These are phyloP conservation scores for Pythium chondricola DNA, from an alignment of 352 stramenopile species.

Conservation along the genomic window DNA sequence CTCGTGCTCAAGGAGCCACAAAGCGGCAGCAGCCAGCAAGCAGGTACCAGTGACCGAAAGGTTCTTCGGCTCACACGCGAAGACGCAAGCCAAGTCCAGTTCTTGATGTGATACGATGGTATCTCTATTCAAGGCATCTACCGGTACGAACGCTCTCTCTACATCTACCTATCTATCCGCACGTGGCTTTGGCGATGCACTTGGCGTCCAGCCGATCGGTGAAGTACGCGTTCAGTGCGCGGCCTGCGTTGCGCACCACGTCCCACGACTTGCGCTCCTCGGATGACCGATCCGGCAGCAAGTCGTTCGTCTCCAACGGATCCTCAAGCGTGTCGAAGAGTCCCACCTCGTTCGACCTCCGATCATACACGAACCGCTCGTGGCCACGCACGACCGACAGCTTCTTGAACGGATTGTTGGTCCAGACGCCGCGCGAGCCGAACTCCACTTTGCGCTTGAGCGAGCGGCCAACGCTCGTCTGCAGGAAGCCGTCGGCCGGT, in stretches of 20 bases:
- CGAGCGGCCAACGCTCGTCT: constrained; percentile 18
- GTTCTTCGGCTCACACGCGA: constrained; percentile 69
- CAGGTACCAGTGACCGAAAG: constrained; percentile 26
- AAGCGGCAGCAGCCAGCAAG: constrained; percentile 9
- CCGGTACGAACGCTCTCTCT: no score
- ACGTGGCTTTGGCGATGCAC: constrained; percentile 24
- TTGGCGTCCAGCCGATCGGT: constrained; percentile 29
- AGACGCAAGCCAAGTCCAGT: constrained; percentile 79
- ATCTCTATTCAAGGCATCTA: no score
- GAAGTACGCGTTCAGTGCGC: constrained; percentile 45
- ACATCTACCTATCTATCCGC: no score
- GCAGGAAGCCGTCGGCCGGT: constrained; percentile 9
- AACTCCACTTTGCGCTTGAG: constrained; percentile 36
- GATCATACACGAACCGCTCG: constrained; percentile 37
- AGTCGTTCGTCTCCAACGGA: constrained; percentile 30
- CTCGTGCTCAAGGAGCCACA: constrained; percentile 49
- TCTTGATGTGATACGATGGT: constrained; percentile 56
- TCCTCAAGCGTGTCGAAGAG: constrained; percentile 35
- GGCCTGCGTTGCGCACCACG: constrained; percentile 18
- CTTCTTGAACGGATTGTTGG: constrained; percentile 47
- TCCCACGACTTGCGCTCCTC: constrained; percentile 11
- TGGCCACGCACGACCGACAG: constrained; percentile 33
- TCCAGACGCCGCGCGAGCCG: constrained; percentile 34
- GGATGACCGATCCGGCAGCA: constrained; percentile 20
- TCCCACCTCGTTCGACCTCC: constrained; percentile 22